Conservation (phyloP, 257 asterid genomes). For the Thymus mandschuricus region DNA sequence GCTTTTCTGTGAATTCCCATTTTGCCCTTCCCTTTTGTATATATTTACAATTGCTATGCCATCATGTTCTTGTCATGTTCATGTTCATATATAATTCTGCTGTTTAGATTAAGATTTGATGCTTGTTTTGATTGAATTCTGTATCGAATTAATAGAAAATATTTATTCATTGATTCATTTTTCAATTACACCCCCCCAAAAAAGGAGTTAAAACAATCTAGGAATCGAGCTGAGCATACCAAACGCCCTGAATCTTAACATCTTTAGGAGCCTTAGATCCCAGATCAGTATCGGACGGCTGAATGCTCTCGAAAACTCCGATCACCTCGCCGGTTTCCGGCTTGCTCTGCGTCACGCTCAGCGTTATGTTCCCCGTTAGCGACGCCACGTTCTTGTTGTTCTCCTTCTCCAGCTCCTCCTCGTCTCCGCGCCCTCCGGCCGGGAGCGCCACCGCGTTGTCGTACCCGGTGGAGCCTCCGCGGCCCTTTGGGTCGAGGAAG, state of each 20-base stretch:
- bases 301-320: constrained; percentile 94
- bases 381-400: constrained; percentile 75
- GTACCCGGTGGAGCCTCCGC: constrained; percentile 98
- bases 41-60: too few species aligned
- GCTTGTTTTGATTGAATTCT: too few species aligned
- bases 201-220: not conserved
- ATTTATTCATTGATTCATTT: too few species aligned
- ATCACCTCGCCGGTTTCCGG: constrained; percentile 96
- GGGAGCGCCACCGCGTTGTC: constrained; percentile 98
- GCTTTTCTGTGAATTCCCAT: not conserved
- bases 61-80: too few species aligned
- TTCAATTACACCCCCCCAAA: too few species aligned
- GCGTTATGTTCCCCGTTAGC: constrained; percentile 72
- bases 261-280: constrained; percentile 95
- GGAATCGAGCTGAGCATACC: constrained; percentile 92
- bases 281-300: constrained; percentile 97
- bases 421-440: constrained; percentile 98
- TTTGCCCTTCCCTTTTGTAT: too few species aligned
- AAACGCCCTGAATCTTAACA: constrained; percentile 91
- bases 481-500: constrained; percentile 98
- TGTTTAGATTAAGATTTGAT: too few species aligned
- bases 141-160: too few species aligned
- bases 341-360: constrained; percentile 80
- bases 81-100: too few species aligned
- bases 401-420: constrained; percentile 94